Evolutionary conservation across 2,329 filamentous ascomycete genomes (phyloP).

Genomic region (Stagonosporopsis cucurbitacearum): DNA sequence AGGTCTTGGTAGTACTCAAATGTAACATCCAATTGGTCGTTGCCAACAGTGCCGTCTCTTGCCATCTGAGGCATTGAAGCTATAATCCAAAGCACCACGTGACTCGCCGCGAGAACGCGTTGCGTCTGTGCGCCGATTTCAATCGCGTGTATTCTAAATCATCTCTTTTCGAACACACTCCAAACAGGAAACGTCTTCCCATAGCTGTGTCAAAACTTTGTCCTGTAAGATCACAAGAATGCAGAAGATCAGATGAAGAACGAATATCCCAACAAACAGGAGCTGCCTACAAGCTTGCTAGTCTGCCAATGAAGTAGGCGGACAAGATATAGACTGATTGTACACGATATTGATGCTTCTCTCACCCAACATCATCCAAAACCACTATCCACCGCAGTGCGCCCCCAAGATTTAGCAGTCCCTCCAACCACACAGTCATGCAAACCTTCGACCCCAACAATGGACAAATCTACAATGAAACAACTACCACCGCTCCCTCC

Average conservation of each 20-base stretch:
- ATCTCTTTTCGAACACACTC: not conserved
- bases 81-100: not conserved
- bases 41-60: not conserved
- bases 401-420: not conserved
- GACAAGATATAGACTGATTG: too few species aligned
- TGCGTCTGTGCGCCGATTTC: not conserved
- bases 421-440: not conserved
- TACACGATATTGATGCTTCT: too few species aligned
- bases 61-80: not conserved
- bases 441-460: constrained; percentile 2
- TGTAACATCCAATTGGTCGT: not conserved
- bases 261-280: too few species aligned
- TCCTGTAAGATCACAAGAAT: too few species aligned
- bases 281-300: too few species aligned
- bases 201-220: not conserved
- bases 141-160: not conserved
- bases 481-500: not conserved
- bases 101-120: not conserved
- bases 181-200: not conserved
- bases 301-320: too few species aligned
- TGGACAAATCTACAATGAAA: constrained; percentile 8
- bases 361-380: too few species aligned
- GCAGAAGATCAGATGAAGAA: too few species aligned
- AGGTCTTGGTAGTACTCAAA: not conserved
- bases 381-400: not conserved